phyloP scores from a whole-genome alignment of 2,329 filamentous ascomycete genomes.

The Paracamarosporium sp. region DNA sequence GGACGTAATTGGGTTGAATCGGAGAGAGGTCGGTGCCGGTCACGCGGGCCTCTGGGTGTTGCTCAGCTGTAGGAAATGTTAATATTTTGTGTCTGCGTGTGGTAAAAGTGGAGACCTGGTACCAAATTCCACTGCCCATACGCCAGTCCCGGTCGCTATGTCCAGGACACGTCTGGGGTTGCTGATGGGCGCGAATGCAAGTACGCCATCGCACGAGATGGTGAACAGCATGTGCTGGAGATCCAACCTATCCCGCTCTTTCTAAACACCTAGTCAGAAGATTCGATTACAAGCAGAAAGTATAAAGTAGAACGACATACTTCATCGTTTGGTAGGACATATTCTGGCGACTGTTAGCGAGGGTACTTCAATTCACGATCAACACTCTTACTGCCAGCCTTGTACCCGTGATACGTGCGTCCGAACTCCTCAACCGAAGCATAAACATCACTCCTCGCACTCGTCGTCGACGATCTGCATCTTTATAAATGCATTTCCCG shows the following conservation, averaged over 20 bases:
- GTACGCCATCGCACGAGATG: constrained; percentile 20
- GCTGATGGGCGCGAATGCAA: constrained; percentile 20
- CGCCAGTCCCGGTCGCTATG: constrained; percentile 30
- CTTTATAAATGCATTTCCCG: not conserved
- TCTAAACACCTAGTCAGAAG: constrained; percentile 10
- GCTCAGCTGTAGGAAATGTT: constrained; percentile 16
- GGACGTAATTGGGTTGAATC: constrained; percentile 30
- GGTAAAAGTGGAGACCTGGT: not conserved
- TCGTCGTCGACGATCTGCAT: constrained; percentile 20
- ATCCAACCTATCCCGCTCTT: constrained; percentile 30
- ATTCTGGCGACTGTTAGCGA: constrained; percentile 14
- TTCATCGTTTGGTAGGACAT: constrained; percentile 30
- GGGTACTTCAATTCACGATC: not conserved
- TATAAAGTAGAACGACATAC: constrained; percentile 3
- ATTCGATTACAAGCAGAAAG: not conserved
- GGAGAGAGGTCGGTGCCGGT: constrained; percentile 38
- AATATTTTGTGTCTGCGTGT: not conserved
- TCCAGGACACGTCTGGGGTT: constrained; percentile 22
- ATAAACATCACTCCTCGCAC: constrained; percentile 18
- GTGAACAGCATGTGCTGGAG: constrained; percentile 32
- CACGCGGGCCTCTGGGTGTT: constrained; percentile 22
- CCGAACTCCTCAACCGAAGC: constrained; percentile 20
- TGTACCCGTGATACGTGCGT: constrained; percentile 27
- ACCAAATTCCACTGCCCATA: constrained; percentile 18
- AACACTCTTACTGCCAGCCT: constrained; percentile 20